These are phyloP conservation scores for Tylopilus sp. DNA, from an alignment of 768 basidiomycete species.

Conservation along the genomic window DNA sequence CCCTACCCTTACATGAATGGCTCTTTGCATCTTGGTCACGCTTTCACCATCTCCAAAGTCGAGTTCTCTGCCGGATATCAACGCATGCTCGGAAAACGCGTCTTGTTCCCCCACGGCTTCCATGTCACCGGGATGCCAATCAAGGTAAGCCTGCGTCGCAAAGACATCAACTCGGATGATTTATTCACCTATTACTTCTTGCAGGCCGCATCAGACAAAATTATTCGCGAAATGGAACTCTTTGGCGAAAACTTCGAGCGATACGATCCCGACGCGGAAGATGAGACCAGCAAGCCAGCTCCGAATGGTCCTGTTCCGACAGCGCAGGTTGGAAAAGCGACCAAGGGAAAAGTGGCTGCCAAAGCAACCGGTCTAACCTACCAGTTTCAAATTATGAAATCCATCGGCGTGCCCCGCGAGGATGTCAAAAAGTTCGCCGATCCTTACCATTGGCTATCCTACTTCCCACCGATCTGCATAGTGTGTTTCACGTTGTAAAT, in stretches of 20 bases:
- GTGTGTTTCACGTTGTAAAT: conserved; percentile 38
- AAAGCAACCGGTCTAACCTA: conserved; percentile 93
- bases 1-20: conserved; percentile 99
- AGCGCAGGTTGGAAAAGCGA: conserved; percentile 72
- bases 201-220: conserved; percentile 95
- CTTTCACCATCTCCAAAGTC: conserved; percentile 96
- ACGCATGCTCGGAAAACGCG: conserved; percentile 90
- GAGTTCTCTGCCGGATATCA: conserved; percentile 96
- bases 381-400: conserved; percentile 99
- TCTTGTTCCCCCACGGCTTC: conserved; percentile 95
- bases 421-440: conserved; percentile 98
- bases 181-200: background rate
- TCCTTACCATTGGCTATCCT: conserved; percentile 86
- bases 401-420: conserved; percentile 79
- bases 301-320: conserved; percentile 38
- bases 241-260: conserved; percentile 88
- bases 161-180: background rate
- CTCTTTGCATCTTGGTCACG: conserved; percentile 93
- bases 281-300: conserved; percentile 39
- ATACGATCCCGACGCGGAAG: conserved; percentile 42
- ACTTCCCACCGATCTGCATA: conserved; percentile 94
- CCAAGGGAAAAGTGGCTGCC: conserved; percentile 91
- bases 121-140: conserved; percentile 99
- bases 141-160: conserved; percentile 61
- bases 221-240: conserved; percentile 94